phyloP scores from a whole-genome alignment of 108 stramenopile species.

The Bacterosira constricta region DNA sequence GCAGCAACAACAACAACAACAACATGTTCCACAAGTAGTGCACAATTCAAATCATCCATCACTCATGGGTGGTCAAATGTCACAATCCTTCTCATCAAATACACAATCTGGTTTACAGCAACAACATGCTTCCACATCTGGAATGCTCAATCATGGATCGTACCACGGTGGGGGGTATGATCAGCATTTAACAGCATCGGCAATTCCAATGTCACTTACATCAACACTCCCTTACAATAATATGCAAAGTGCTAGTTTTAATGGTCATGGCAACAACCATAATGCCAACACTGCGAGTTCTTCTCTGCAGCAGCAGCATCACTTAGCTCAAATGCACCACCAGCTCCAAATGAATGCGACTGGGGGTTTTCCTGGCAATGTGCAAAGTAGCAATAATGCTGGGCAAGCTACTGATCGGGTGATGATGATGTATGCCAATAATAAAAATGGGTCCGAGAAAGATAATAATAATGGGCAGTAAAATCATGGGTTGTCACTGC shows the following conservation, averaged over 20 bases:
- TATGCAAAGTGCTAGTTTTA: slow-evolving; percentile 15
- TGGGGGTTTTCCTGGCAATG: not conserved
- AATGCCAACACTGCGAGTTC: too few species aligned
- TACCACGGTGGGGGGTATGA: not conserved
- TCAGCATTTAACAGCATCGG: not conserved
- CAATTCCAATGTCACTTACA: slow-evolving; percentile 3
- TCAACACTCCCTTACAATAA: not conserved
- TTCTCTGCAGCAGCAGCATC: not conserved
- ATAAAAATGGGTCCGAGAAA: too few species aligned
- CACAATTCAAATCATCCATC: not conserved
- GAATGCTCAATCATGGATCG: not conserved
- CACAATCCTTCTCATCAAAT: not conserved
- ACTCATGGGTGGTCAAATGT: not conserved
- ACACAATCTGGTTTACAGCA: not conserved
- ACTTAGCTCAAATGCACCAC: not conserved
- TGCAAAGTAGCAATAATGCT: not conserved
- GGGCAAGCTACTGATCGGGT: too few species aligned
- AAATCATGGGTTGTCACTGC: not conserved
- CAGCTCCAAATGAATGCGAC: not conserved
- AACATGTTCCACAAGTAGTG: too few species aligned
- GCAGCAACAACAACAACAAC: not conserved
- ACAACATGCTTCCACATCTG: slow-evolving; percentile 2
- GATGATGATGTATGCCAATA: too few species aligned
- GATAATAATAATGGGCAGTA: too few species aligned
- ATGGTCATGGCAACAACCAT: not conserved